Base-by-base conservation (phyloP, 73 alveolate genomes). In the Symbiodinium pilosum region DNA sequence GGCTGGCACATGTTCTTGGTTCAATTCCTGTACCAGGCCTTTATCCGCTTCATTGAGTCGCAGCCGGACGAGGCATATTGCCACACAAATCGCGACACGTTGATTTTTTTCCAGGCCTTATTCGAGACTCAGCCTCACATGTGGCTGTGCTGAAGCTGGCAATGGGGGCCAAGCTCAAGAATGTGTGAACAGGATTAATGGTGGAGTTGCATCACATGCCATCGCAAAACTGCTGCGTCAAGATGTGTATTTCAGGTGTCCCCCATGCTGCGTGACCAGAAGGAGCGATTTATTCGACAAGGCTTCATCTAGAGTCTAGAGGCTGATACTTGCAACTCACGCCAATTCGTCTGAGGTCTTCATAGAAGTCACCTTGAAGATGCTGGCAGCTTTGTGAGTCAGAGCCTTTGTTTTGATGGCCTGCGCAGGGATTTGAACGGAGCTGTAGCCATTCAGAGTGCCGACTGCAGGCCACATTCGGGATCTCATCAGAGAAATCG, bases 21-120 rank as follows among this genome's bases (percentile, higher is more conserved):
- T 9, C 43, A 14, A 11, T 32, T 43, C 86, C 34, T 32, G 28
- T 16, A 14, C 11, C 52, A 91, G 97, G 91, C 93, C 43, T 93
- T 93, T 84, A 93, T 93, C 93, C 83, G 64, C 34, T 93, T 77
- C 26, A 93, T 93, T 18, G 98, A 93, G 92, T 77, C 93, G 43
- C 97, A 91, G 56, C 88, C 97, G 41, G 97, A 91, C 84, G 97
- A 91, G 81, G n/a, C n/a, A n/a, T n/a, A n/a, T n/a, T n/a, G n/a
- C n/a, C n/a, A n/a, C n/a, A n/a, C n/a, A n/a, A n/a, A n/a, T n/a
- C n/a, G n/a, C n/a, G n/a, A n/a, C n/a, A n/a, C n/a, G n/a, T n/a
- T n/a, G n/a, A n/a, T n/a, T n/a, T n/a, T n/a, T n/a, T n/a, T n/a
- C n/a, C n/a, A n/a, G n/a, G n/a, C n/a, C n/a, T n/a, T n/a, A n/a